These are phyloP conservation scores for Grosmannia serpens DNA, from an alignment of 2,329 filamentous ascomycete genomes.

Conservation along the genomic window DNA sequence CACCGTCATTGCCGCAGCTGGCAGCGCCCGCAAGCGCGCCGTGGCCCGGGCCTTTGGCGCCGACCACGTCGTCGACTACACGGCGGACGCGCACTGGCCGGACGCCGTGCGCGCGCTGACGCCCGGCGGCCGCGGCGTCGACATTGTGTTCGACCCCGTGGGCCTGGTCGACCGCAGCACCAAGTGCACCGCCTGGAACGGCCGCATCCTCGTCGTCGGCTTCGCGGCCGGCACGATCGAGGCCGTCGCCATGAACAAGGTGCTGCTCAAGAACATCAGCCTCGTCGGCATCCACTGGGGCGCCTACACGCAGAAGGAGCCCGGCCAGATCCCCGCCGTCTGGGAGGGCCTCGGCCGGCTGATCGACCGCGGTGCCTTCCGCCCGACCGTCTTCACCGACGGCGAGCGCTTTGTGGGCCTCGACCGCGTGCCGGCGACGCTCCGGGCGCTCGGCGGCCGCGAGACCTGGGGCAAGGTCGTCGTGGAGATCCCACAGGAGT, in stretches of 20 bases:
- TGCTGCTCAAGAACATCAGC: slow-evolving; percentile 85
- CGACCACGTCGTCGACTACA: slow-evolving; percentile 73
- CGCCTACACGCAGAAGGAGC: slow-evolving; percentile 64
- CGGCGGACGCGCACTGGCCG: slow-evolving; percentile 50
- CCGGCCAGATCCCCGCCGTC: slow-evolving; percentile 55
- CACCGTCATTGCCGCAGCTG: slow-evolving; percentile 85
- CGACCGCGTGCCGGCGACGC: slow-evolving; percentile 63
- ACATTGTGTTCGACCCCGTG: slow-evolving; percentile 92
- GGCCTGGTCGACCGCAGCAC: slow-evolving; percentile 78
- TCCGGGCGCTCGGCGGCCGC: slow-evolving; percentile 65
- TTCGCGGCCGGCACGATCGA: slow-evolving; percentile 83
- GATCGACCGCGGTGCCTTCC: slow-evolving; percentile 67
- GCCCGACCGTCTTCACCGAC: slow-evolving; percentile 71
- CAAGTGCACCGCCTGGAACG: slow-evolving; percentile 92
- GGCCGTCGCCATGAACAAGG: slow-evolving; percentile 85
- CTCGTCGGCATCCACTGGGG: slow-evolving; percentile 91
- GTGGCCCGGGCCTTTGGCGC: slow-evolving; percentile 74
- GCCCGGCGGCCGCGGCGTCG: slow-evolving; percentile 60
- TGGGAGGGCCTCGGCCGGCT: slow-evolving; percentile 76
- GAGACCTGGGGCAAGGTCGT: slow-evolving; percentile 97
- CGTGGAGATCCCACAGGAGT: slow-evolving; percentile 65
- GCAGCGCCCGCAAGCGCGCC: slow-evolving; percentile 65
- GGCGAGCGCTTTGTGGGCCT: slow-evolving; percentile 65
- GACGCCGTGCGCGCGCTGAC: slow-evolving; percentile 65
- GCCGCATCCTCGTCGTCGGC: slow-evolving; percentile 73